phyloP scores from a whole-genome alignment of 176 grass and related monocot species.

The Triticum urartu region DNA sequence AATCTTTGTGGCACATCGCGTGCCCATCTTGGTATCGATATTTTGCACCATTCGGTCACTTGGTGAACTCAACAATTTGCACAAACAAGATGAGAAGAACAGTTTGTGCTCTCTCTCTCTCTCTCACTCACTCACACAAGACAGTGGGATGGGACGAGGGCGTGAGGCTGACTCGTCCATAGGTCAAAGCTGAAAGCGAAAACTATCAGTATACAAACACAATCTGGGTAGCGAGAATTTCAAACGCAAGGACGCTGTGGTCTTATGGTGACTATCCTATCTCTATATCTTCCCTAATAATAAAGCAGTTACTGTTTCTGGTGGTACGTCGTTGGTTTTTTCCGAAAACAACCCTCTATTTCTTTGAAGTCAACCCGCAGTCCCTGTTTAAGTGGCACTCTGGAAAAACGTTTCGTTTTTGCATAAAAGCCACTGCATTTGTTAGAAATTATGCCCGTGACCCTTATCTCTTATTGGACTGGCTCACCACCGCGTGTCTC shows the following conservation, averaged over 20 bases:
- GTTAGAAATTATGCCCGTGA: too few relatives aligned
- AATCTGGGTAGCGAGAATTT: not conserved
- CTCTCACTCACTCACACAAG: not conserved
- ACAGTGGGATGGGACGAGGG: not conserved
- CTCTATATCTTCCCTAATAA: too few relatives aligned
- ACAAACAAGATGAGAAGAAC: not conserved
- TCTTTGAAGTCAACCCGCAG: too few relatives aligned
- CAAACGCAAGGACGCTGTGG: too few relatives aligned
- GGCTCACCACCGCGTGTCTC: too few relatives aligned
- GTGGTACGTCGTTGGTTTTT: too few relatives aligned
- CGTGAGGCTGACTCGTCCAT: not conserved
- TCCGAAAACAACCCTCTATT: too few relatives aligned
- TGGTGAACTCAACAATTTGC: not conserved
- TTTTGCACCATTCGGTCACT: not conserved
- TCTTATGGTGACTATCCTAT: not conserved
- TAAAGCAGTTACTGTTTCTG: too few relatives aligned
- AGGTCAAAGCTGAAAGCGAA: conserved; percentile 26
- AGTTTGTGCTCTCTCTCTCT: not conserved
- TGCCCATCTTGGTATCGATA: not conserved
- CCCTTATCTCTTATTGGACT: too few relatives aligned
- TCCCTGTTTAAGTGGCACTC: too few relatives aligned
- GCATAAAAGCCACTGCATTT: too few relatives aligned
- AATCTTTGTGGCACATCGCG: not conserved
- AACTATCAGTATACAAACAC: not conserved
- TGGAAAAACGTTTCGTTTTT: too few relatives aligned